Evolutionary conservation across 441 rosid genomes (phyloP).

Genomic region (Syzygium syzygioides): DNA sequence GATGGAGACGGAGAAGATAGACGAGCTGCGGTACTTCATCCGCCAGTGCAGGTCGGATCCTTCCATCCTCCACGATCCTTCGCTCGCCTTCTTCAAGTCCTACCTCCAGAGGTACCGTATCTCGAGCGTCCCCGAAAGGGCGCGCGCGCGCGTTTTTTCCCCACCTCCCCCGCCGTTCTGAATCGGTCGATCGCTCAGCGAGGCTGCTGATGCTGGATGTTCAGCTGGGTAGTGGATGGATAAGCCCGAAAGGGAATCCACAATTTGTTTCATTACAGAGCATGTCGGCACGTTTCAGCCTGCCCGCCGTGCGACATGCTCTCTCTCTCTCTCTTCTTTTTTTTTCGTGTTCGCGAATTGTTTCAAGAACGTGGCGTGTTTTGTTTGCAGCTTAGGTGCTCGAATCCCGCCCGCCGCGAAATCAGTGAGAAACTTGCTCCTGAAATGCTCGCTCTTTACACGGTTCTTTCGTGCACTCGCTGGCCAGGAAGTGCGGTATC

Average conservation of each 20-base stretch:
- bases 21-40: conserved; percentile 34
- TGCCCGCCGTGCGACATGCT: not conserved
- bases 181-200: not conserved
- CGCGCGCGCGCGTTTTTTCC: no score
- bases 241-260: not conserved
- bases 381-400: conserved; percentile 58
- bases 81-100: conserved; percentile 47
- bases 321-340: not conserved
- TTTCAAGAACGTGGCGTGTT: not conserved
- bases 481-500: not conserved
- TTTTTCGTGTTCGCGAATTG: not conserved
- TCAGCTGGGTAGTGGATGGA: not conserved
- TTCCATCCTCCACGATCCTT: conserved; percentile 43
- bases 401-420: conserved; percentile 40
- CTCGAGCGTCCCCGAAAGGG: not conserved
- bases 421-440: conserved; percentile 31
- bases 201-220: not conserved
- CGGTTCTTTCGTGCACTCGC: not conserved
- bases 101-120: conserved; percentile 30
- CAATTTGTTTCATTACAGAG: not conserved
- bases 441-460: not conserved
- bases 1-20: conserved; percentile 36
- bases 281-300: not conserved
- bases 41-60: conserved; percentile 37
- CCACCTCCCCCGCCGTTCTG: not conserved